phyloP scores from a whole-genome alignment of 192 early-diverging fungal genomes.

The Allomyces macrogynus region DNA sequence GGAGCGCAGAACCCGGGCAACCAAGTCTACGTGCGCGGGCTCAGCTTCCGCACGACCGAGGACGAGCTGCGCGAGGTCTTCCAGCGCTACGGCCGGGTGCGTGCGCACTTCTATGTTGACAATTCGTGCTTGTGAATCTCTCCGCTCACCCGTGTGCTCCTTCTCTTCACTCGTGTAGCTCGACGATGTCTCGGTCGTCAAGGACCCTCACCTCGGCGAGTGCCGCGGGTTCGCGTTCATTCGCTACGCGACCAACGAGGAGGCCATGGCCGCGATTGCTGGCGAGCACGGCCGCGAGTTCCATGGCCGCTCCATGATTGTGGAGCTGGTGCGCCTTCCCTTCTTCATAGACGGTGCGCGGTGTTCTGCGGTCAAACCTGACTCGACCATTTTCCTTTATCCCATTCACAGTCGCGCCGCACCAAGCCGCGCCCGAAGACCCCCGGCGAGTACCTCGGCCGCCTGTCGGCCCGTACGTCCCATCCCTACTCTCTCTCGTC shows the following conservation, averaged over 20 bases:
- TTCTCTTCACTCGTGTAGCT: neutral
- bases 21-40: neutral
- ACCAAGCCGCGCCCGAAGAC: neutral
- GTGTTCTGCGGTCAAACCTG: neutral
- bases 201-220: neutral
- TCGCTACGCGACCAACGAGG: neutral
- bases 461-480: neutral
- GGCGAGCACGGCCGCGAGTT: neutral
- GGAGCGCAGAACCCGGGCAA: neutral
- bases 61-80: neutral
- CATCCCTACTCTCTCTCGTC: neutral
- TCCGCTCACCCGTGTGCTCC: too few species aligned
- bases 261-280: neutral
- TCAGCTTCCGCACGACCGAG: neutral
- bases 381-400: neutral
- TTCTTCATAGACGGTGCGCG: neutral
- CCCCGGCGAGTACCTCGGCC: neutral
- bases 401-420: neutral
- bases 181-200: neutral
- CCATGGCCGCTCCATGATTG: neutral
- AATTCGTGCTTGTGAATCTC: too few species aligned
- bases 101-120: too few species aligned
- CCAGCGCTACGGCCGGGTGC: neutral
- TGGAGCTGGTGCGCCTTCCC: neutral
- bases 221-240: neutral